A percentile compares a stretch with the other conserved stretches of the same genome.
These are phyloP conservation scores for Pseudohalonectria lignicola DNA, from an alignment of 2,329 filamentous ascomycete genomes.

Conservation along the genomic window DNA sequence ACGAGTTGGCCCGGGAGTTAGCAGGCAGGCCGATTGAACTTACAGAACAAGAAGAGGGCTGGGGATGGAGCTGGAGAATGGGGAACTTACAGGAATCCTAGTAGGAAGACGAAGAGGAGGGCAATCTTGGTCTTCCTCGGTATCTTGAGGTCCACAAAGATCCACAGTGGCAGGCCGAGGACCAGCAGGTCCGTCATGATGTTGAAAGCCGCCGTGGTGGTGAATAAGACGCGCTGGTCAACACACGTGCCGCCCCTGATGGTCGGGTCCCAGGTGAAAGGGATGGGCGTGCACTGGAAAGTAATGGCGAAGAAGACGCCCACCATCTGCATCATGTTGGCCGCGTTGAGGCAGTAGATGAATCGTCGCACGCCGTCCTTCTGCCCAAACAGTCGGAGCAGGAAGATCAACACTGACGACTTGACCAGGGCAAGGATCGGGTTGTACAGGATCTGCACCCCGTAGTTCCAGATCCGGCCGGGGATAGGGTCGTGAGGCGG, in stretches of 20 bases:
- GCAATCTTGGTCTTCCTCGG: constrained; percentile 16
- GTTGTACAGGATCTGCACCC: constrained; percentile 22
- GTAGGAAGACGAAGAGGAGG: constrained; percentile 18
- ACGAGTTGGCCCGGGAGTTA: not conserved
- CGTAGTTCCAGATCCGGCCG: constrained; percentile 17
- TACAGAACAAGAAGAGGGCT: not conserved
- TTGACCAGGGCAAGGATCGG: constrained; percentile 22
- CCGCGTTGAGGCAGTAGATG: constrained; percentile 16
- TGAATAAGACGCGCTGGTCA: constrained; percentile 14
- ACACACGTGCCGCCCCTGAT: constrained; percentile 25
- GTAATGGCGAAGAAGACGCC: constrained; percentile 18
- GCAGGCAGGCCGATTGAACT: not conserved
- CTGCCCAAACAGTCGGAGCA: constrained; percentile 18
- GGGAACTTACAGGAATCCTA: constrained; percentile 20
- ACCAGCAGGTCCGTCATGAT: constrained; percentile 31
- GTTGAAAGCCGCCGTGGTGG: constrained; percentile 26
- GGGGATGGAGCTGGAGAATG: constrained; percentile 13
- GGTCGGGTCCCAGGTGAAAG: constrained; percentile 31
- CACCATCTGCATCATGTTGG: constrained; percentile 17
- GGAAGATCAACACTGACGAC: constrained; percentile 19
- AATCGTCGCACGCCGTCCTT: constrained; percentile 14
- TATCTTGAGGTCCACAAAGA: constrained; percentile 18
- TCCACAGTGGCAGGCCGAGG: constrained; percentile 27
- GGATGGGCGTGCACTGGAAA: constrained; percentile 26
- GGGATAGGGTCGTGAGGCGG: constrained; percentile 13